These are phyloP conservation scores for Begonia peltatifolia DNA, from an alignment of 306 rosid species.

Conservation along the genomic window DNA sequence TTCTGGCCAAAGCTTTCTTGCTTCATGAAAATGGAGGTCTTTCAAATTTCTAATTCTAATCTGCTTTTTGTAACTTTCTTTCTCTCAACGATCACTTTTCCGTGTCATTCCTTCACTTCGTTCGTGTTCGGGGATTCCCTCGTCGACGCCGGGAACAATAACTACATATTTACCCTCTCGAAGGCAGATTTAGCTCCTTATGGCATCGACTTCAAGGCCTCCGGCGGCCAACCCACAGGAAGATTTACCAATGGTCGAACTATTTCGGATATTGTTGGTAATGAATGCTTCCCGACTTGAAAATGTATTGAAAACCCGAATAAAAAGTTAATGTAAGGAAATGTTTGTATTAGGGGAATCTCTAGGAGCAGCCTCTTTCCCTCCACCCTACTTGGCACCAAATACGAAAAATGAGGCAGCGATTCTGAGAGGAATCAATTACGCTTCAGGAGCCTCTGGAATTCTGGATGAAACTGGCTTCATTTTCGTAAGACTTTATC, in stretches of 20 bases:
- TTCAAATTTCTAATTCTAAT: neutral
- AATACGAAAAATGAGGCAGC: slow-evolving; percentile 14
- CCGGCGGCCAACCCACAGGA: slow-evolving; percentile 35
- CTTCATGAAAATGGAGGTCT: slow-evolving; percentile 10
- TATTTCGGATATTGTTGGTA: slow-evolving; percentile 32
- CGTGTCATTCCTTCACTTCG: slow-evolving; percentile 12
- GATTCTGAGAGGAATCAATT: slow-evolving; percentile 26
- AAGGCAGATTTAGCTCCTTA: slow-evolving; percentile 37
- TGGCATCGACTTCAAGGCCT: slow-evolving; percentile 39
- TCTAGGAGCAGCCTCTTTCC: slow-evolving; percentile 37
- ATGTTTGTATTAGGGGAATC: slow-evolving; percentile 19
- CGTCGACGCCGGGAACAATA: slow-evolving; percentile 40
- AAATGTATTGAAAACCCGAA: neutral
- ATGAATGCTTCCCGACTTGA: neutral
- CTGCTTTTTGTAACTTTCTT: neutral
- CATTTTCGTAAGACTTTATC: slow-evolving; percentile 22
- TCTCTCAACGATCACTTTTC: neutral
- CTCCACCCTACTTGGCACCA: slow-evolving; percentile 50
- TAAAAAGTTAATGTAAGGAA: too few relatives aligned
- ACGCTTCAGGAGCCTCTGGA: slow-evolving; percentile 46
- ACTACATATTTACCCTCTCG: slow-evolving; percentile 41
- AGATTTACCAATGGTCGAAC: slow-evolving; percentile 45
- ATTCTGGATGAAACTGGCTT: slow-evolving; percentile 34
- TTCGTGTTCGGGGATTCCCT: slow-evolving; percentile 48
- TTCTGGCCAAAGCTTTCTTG: neutral